These are phyloP conservation scores for Heritiera littoralis DNA, from an alignment of 345 rosid genomes.

Conservation along the genomic window DNA sequence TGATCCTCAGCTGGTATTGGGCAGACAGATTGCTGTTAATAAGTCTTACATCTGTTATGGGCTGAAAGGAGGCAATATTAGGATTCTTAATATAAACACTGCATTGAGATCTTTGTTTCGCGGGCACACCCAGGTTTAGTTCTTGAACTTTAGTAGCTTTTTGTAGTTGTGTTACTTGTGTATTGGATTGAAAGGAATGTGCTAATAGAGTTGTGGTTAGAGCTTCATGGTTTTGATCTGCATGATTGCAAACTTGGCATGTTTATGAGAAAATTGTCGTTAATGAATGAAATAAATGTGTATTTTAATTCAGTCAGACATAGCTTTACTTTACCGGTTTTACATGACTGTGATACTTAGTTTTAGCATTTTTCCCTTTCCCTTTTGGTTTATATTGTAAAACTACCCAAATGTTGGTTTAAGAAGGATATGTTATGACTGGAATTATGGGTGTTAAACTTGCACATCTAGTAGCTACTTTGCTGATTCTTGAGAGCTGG, in stretches of 20 bases:
- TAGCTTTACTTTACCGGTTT: not conserved
- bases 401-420: not conserved
- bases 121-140: slow-evolving; percentile 73
- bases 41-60: slow-evolving; percentile 81
- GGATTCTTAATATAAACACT: slow-evolving; percentile 82
- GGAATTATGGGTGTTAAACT: not conserved
- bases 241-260: not conserved
- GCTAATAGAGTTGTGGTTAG: not conserved
- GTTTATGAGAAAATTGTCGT: not conserved
- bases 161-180: not conserved
- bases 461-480: not conserved
- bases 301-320: not conserved
- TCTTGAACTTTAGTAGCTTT: not conserved
- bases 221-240: not conserved
- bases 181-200: not conserved
- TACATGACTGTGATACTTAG: not conserved
- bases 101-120: slow-evolving; percentile 79
- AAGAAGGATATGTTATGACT: not conserved
- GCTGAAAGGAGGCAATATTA: slow-evolving; percentile 73
- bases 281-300: not conserved
- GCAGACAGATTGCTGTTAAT: slow-evolving; percentile 86
- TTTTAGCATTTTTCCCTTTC: not conserved
- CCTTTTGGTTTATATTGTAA: not conserved
- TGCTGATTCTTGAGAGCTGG: not conserved
- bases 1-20: slow-evolving; percentile 79